Evolutionary conservation across 148 eudicot genomes (phyloP), one percentile per base, ranked within the genome.

Genomic region (Rheum nobile): DNA sequence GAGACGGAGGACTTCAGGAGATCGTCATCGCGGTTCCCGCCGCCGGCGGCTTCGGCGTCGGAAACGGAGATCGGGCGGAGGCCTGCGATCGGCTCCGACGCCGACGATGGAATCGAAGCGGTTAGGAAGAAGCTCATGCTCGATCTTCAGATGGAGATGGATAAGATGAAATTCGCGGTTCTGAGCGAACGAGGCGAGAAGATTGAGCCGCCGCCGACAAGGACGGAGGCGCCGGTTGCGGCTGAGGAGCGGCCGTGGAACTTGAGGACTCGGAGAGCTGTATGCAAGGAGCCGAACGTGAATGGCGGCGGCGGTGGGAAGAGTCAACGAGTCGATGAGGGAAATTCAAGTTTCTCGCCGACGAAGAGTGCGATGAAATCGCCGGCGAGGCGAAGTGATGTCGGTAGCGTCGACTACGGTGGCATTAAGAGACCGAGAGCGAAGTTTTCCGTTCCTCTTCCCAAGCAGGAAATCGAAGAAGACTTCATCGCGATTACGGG

Each of bases 221-320:
- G 29, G 48, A 47, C 74, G 37, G 50, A 54, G 73, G 52, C 34
- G 10, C 70, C 81, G 50, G 39, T 61, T 74, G 74, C 42, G 34
- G 71, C 46, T 6, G 86, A 80, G 63, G 41, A 70, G 8, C 67
- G 81, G 71, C 96, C 86, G 76, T 88, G 93, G 97, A 91, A 91
- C 75, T 81, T 91, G 86, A 76, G 97, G 85, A 86, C 79, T 8
- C 38, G 89, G 47, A 47, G 92, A 75, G 89, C 91, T 6, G 81
- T 86, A 19, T 85, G 80, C 32, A 88, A 80, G 78, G 80, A 73
- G 22, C 83, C 78, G 39, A 72, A 32, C 11, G 71, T n/a, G 14
- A 38, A 38, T 67, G 50, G 52, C 77, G 71, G 26, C 24, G 80
- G 72, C 68, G 79, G 71, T 19, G 75, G 52, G 47, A 81, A 65